Conservation (phyloP, 352 stramenopile species). For the Pythium aphanidermatum region DNA sequence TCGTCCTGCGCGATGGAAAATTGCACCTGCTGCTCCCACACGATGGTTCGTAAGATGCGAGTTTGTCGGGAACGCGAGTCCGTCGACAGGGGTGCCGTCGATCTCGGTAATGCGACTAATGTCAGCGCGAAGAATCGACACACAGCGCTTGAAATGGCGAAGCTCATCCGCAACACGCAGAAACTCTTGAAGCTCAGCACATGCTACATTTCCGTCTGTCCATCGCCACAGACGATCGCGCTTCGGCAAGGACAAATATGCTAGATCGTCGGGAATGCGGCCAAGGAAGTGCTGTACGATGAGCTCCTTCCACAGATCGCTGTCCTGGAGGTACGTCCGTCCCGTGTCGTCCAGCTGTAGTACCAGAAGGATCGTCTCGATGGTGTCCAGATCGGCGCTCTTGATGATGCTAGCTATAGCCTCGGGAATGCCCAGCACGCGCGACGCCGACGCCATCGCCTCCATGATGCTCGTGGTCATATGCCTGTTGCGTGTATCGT, state of each 20-base stretch:
- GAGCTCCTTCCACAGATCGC: constrained; percentile 15
- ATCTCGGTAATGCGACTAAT: constrained; percentile 22
- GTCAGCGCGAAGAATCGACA: constrained; percentile 18
- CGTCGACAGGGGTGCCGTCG: constrained; percentile 10
- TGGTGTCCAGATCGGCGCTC: constrained; percentile 7
- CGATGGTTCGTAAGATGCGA: constrained; percentile 22
- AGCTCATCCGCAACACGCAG: constrained; percentile 18
- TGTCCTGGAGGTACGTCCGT: constrained; percentile 10
- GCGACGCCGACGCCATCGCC: background rate
- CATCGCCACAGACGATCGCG: constrained; percentile 15
- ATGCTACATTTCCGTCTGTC: constrained; percentile 3
- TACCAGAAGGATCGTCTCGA: constrained; percentile 15
- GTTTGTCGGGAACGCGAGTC: constrained; percentile 28
- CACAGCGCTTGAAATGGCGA: constrained; percentile 12
- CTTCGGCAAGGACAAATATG: constrained; percentile 10
- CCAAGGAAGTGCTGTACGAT: constrained; percentile 13
- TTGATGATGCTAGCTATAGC: constrained; percentile 8
- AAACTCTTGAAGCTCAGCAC: constrained; percentile 13
- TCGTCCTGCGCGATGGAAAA: constrained; percentile 24
- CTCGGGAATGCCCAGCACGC: constrained; percentile 17
- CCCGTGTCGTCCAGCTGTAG: constrained; percentile 15
- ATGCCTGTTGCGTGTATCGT: no score
- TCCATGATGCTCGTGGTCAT: no score
- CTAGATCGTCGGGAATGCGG: constrained; percentile 5
- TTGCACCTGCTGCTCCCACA: constrained; percentile 20